These are phyloP conservation scores for Pyrus bretschneideri DNA, from an alignment of 306 rosid species.

Conservation along the genomic window DNA sequence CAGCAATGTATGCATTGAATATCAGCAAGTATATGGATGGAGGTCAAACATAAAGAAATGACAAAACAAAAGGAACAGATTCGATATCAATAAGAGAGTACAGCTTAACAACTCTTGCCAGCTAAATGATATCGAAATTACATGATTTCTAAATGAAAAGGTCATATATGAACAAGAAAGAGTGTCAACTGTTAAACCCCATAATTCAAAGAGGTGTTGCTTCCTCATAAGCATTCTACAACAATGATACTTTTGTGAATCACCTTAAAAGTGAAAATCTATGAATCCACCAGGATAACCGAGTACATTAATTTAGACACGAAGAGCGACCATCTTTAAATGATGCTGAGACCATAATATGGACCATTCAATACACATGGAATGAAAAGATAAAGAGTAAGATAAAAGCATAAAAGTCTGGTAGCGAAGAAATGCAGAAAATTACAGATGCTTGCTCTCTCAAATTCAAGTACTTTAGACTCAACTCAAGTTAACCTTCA, in stretches of 20 bases:
- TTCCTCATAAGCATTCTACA: background rate
- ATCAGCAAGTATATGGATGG: conserved; percentile 1
- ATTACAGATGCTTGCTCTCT: background rate
- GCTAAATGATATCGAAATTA: background rate
- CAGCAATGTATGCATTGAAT: background rate
- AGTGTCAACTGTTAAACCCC: background rate
- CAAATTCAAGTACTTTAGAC: background rate
- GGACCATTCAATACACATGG: background rate
- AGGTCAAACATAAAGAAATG: background rate
- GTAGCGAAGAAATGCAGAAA: background rate
- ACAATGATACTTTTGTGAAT: background rate
- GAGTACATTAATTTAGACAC: background rate
- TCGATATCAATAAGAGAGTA: background rate
- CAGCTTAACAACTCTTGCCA: background rate
- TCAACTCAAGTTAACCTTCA: background rate
- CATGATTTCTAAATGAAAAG: background rate
- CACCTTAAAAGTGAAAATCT: background rate
- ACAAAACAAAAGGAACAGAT: too few species aligned
- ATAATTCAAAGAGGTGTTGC: background rate
- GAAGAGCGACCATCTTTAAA: background rate
- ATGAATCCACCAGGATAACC: background rate
- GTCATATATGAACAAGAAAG: background rate
- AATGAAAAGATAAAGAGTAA: background rate
- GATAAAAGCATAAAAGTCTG: background rate
- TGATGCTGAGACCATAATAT: background rate